These are phyloP conservation scores for Penicillium verhagenii DNA, from an alignment of 495 filamentous ascomycete species.

Conservation along the genomic window DNA sequence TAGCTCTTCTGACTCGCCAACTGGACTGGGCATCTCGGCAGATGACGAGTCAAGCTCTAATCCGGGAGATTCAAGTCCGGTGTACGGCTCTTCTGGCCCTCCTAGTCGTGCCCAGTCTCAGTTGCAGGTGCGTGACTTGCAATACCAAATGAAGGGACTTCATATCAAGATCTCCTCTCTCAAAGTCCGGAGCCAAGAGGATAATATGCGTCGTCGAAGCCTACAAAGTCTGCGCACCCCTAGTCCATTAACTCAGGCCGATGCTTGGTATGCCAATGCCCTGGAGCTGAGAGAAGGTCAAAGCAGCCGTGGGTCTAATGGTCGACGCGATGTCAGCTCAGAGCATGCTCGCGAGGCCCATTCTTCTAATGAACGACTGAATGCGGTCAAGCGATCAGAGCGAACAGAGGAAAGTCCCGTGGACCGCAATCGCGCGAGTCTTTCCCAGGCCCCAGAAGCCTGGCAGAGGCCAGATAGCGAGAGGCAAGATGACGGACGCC, in stretches of 20 bases:
- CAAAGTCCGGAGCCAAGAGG: conserved; percentile 77
- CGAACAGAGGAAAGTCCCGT: conserved; percentile 7
- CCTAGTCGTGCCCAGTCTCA: conserved; percentile 50
- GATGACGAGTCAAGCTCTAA: conserved; percentile 26
- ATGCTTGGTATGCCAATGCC: conserved; percentile 67
- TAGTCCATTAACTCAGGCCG: conserved; percentile 79
- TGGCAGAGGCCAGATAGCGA: conserved; percentile 9
- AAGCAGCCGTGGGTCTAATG: conserved; percentile 24
- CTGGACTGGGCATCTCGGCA: conserved; percentile 31
- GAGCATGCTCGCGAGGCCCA: conserved; percentile 17
- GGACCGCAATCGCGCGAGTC: conserved; percentile 1
- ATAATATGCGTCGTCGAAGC: conserved; percentile 79
- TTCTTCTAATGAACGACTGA: conserved; percentile 4
- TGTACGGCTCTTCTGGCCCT: conserved; percentile 36
- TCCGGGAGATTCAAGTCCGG: conserved; percentile 36
- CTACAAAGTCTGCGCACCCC: conserved; percentile 80
- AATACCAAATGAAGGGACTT: conserved; percentile 90
- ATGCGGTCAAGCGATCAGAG: conserved; percentile 1
- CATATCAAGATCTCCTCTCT: conserved; percentile 87
- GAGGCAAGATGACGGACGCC: conserved; percentile 28
- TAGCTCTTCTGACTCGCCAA: conserved; percentile 24
- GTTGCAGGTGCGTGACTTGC: conserved; percentile 76
- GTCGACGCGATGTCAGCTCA: conserved; percentile 18
- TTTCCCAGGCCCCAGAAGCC: conserved; percentile 6
- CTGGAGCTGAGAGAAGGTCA: conserved; percentile 37